phyloP scores from a whole-genome alignment of 1,284 basidiomycete genomes.

The Mycena sp. region DNA sequence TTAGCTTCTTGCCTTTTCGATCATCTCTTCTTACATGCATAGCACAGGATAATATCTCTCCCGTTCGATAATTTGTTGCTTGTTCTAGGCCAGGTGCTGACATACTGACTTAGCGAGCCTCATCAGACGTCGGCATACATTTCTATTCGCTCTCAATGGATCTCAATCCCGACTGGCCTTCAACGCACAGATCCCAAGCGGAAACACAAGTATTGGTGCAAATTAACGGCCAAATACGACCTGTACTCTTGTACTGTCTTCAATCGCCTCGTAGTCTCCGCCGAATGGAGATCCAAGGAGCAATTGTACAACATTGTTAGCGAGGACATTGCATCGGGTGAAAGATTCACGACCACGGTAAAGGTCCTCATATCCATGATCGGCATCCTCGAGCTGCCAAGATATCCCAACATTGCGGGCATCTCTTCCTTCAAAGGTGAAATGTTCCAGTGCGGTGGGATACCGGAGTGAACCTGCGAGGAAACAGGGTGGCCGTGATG shows the following conservation, averaged over 20 bases:
- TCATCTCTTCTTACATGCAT: not conserved
- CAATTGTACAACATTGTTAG: slow-evolving; percentile 48
- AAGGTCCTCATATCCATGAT: slow-evolving; percentile 54
- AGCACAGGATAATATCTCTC: slow-evolving; percentile 14
- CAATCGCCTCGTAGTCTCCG: slow-evolving; percentile 29
- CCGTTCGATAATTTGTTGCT: not conserved
- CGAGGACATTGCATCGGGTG: slow-evolving; percentile 32
- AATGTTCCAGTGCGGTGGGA: slow-evolving; percentile 61
- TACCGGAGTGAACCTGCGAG: slow-evolving; percentile 47
- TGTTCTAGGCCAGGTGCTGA: not conserved
- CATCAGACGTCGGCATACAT: slow-evolving; percentile 41
- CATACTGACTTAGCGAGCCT: slow-evolving; percentile 34
- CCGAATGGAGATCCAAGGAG: slow-evolving; percentile 48
- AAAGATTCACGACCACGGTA: slow-evolving; percentile 30
- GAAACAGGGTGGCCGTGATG: slow-evolving; percentile 58
- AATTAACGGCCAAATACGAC: slow-evolving; percentile 38
- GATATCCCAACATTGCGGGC: slow-evolving; percentile 48
- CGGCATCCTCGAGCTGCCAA: slow-evolving; percentile 52
- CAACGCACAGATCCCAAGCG: slow-evolving; percentile 39
- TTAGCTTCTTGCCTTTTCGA: not conserved
- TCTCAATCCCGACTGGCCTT: slow-evolving; percentile 44
- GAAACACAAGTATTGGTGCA: slow-evolving; percentile 46
- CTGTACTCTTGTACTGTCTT: slow-evolving; percentile 6
- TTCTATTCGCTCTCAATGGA: slow-evolving; percentile 49
- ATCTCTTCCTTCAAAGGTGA: slow-evolving; percentile 52